Evolutionary conservation across 2,329 filamentous ascomycete genomes (phyloP).

Genomic region (Xylariaceae sp.): DNA sequence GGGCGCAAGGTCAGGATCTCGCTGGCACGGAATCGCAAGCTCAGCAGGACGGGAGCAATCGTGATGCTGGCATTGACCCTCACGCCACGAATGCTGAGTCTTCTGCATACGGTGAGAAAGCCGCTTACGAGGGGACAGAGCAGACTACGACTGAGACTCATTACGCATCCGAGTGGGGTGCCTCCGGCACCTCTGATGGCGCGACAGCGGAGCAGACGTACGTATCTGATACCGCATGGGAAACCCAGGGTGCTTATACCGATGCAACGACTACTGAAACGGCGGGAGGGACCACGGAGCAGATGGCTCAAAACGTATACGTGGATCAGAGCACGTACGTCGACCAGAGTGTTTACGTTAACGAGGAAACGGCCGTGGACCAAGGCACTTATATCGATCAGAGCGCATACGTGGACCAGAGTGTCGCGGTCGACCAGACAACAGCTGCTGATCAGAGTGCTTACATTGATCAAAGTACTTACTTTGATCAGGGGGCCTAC

Average conservation of each 20-base stretch:
- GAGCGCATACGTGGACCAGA: background rate
- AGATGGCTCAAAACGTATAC: slow-evolving; percentile 7
- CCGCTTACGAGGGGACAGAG: background rate
- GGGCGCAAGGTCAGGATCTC: background rate
- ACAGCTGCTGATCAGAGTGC: slow-evolving; percentile 6
- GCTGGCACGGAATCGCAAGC: background rate
- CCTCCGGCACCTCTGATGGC: background rate
- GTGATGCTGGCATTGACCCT: slow-evolving; percentile 7
- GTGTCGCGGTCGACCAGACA: background rate
- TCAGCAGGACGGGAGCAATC: slow-evolving; percentile 4
- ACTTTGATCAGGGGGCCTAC: slow-evolving; percentile 7
- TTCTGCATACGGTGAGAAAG: background rate
- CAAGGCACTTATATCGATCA: slow-evolving; percentile 3
- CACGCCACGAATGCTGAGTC: background rate
- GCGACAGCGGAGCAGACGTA: slow-evolving; percentile 1
- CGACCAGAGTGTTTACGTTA: slow-evolving; percentile 5
- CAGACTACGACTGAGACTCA: background rate
- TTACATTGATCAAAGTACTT: slow-evolving; percentile 1
- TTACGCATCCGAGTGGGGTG: background rate
- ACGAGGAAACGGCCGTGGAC: slow-evolving; percentile 2
- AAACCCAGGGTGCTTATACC: background rate
- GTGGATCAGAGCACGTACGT: slow-evolving; percentile 11
- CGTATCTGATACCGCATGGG: background rate
- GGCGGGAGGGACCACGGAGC: background rate
- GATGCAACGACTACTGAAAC: background rate